A percentile compares a stretch with the other conserved stretches of the same genome.
phyloP scores from a whole-genome alignment of 148 eudicot species.

The Polygonum aviculare region DNA sequence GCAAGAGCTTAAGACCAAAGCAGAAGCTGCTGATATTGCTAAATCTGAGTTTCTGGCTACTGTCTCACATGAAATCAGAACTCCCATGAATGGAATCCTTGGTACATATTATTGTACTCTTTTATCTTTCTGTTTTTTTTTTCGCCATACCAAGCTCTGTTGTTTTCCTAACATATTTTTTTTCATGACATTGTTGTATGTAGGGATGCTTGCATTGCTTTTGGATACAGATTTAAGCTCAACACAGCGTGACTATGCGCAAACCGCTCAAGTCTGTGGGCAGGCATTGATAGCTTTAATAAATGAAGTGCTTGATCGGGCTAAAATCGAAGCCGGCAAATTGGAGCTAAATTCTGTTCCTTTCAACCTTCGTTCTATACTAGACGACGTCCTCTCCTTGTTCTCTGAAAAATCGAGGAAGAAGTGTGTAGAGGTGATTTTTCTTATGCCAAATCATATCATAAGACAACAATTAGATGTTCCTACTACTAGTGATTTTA shows the following conservation, averaged over 20 bases:
- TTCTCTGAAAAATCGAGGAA: conserved; percentile 64
- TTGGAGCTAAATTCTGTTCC: conserved; percentile 58
- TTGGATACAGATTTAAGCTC: conserved; percentile 61
- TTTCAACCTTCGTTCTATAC: conserved; percentile 52
- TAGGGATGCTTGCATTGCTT: conserved; percentile 68
- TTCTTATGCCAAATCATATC: neutral
- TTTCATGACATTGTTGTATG: neutral
- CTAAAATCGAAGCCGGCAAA: conserved; percentile 74
- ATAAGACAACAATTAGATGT: neutral
- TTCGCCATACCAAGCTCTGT: neutral
- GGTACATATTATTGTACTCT: conserved; percentile 25
- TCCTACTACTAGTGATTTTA: neutral
- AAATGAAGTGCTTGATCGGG: conserved; percentile 71
- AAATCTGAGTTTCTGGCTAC: conserved; percentile 75
- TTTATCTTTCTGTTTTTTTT: neutral
- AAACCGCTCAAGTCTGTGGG: conserved; percentile 73
- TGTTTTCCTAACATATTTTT: neutral
- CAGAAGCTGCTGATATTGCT: conserved; percentile 76
- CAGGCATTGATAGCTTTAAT: conserved; percentile 57
- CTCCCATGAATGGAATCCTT: conserved; percentile 73
- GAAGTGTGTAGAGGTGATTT: conserved; percentile 57
- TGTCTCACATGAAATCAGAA: conserved; percentile 71
- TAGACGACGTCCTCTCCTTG: conserved; percentile 64
- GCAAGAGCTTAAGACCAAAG: conserved; percentile 45
- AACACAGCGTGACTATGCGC: conserved; percentile 62